Evolutionary conservation across 441 rosid genomes (phyloP).

Genomic region (Eruca vesicaria): DNA sequence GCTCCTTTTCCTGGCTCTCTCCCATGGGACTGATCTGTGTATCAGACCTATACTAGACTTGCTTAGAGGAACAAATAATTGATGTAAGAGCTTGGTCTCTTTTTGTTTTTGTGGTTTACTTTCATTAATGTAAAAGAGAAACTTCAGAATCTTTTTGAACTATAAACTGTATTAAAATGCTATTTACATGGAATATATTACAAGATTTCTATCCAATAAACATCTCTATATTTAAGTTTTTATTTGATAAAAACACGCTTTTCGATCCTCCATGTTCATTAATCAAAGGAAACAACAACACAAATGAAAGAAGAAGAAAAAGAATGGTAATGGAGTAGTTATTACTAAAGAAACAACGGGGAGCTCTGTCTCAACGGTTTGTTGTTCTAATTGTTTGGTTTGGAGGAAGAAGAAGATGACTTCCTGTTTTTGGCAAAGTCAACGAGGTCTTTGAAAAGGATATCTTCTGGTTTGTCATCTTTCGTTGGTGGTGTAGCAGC

Average conservation of each 20-base stretch:
- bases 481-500: conserved; percentile 44
- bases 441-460: conserved; percentile 88
- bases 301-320: conserved; percentile 7
- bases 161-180: not conserved
- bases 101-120: not conserved
- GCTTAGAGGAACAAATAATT: not conserved
- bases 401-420: conserved; percentile 58
- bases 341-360: conserved; percentile 21
- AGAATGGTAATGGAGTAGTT: conserved; percentile 17
- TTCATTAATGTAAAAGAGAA: conserved; percentile 1
- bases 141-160: conserved; percentile 6
- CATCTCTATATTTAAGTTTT: conserved; percentile 7
- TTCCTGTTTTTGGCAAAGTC: conserved; percentile 92
- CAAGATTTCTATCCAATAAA: not conserved
- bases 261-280: conserved; percentile 20
- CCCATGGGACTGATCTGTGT: conserved; percentile 55
- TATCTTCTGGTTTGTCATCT: conserved; percentile 85
- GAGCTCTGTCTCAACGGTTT: conserved; percentile 49
- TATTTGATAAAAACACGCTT: conserved; percentile 10
- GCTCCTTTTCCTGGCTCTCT: conserved; percentile 75
- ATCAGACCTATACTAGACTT: not conserved
- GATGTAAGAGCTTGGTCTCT: not conserved
- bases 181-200: not conserved
- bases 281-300: conserved; percentile 20
- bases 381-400: conserved; percentile 43